Conservation (phyloP, 2,329 filamentous ascomycete species). For the Ceratocystis variospora region DNA sequence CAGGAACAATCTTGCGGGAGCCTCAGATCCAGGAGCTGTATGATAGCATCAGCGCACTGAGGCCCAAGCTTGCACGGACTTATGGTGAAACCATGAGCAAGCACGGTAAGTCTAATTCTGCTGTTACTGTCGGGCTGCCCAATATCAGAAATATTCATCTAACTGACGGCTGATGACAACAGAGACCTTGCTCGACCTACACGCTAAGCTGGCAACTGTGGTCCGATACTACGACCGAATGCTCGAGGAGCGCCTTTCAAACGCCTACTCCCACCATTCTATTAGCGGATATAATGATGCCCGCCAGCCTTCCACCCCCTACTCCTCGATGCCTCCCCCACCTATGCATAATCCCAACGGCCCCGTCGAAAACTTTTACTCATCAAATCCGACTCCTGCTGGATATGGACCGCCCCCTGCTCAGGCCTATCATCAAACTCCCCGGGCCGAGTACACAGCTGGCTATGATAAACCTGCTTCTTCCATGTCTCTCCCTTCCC, state of each 20-base stretch:
- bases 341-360: conserved; percentile 35
- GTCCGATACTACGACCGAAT: conserved; percentile 96
- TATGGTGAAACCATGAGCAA: conserved; percentile 99
- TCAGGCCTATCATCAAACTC: conserved; percentile 6
- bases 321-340: conserved; percentile 58
- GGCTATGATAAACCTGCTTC: conserved; percentile 4
- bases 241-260: conserved; percentile 88
- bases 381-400: conserved; percentile 29
- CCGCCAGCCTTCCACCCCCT: conserved; percentile 36
- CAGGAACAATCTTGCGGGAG: conserved; percentile 88
- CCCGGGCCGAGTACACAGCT: conserved; percentile 1
- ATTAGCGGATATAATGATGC: conserved; percentile 44
- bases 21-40: conserved; percentile 97
- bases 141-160: neutral
- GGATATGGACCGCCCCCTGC: conserved; percentile 5
- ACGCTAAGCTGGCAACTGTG: conserved; percentile 88
- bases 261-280: conserved; percentile 74
- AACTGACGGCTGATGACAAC: neutral
- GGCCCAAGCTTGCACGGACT: conserved; percentile 85
- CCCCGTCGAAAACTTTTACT: conserved; percentile 71
- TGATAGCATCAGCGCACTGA: conserved; percentile 84
- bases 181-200: conserved; percentile 88
- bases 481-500: neutral
- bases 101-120: conserved; percentile 50
- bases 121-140: too few species aligned